Conservation (phyloP, 1,139 yeast genomes). For the Saccharomyces hybrid region DNA sequence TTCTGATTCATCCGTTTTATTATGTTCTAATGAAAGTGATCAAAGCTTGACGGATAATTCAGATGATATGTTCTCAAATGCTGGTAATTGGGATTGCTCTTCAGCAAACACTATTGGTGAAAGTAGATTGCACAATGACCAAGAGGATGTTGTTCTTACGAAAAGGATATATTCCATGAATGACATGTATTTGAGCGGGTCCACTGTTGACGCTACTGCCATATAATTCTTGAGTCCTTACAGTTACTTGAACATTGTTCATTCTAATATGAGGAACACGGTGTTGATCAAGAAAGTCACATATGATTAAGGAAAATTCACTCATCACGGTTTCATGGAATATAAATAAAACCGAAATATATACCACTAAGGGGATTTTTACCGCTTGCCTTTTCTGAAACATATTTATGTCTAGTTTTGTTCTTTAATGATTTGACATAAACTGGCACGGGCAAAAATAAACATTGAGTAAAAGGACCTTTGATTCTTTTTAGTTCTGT, state of each 20-base stretch:
- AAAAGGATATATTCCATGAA: not conserved
- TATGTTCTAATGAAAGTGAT: constrained; percentile 1
- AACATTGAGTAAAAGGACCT: too few relatives aligned
- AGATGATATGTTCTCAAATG: not conserved
- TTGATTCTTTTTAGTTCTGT: not conserved
- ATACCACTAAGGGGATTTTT: too few relatives aligned
- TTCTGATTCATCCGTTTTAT: constrained; percentile 2
- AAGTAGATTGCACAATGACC: not conserved
- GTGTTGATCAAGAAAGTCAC: too few relatives aligned
- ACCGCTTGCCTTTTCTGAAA: too few relatives aligned
- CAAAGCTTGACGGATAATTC: not conserved
- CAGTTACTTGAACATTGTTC: too few relatives aligned
- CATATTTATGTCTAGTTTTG: too few relatives aligned
- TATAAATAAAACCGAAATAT: too few relatives aligned
- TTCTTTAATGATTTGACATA: too few relatives aligned
- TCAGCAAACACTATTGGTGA: constrained; percentile 2
- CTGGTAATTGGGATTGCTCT: constrained; percentile 1
- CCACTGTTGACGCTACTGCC: not conserved
- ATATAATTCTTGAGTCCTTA: not conserved
- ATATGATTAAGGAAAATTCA: too few relatives aligned
- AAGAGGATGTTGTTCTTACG: not conserved
- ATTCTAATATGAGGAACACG: not conserved
- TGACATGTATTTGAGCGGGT: not conserved
- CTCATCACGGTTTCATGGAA: too few relatives aligned
- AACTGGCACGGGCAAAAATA: too few relatives aligned